Percentiles rank a stretch among this genome's conserved stretches.
Evolutionary conservation across 345 rosid species (phyloP).

Genomic region (Sisymbrium irio): DNA sequence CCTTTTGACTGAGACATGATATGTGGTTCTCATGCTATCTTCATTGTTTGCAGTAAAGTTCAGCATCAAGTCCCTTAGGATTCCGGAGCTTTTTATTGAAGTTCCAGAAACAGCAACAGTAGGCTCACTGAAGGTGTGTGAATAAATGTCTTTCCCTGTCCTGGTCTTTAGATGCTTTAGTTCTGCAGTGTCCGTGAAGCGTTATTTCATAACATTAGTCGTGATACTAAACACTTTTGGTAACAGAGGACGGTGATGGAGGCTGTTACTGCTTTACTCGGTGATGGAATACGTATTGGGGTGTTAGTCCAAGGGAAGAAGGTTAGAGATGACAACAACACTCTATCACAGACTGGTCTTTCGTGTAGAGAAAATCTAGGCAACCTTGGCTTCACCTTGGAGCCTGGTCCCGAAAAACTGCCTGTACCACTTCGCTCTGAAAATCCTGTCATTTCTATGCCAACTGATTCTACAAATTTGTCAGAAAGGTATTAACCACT

Average conservation of each 20-base stretch:
- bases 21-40: constrained; percentile 5
- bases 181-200: not conserved
- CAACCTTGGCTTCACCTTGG: constrained; percentile 76
- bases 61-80: constrained; percentile 79
- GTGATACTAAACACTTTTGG: constrained; percentile 13
- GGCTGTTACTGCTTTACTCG: constrained; percentile 73
- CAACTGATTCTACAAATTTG: constrained; percentile 35
- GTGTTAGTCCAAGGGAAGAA: constrained; percentile 85
- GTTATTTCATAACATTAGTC: not conserved
- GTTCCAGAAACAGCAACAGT: constrained; percentile 83
- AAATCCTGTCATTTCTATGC: constrained; percentile 37
- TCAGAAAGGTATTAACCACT: constrained; percentile 46
- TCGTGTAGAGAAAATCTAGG: constrained; percentile 57
- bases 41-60: constrained; percentile 69
- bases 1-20: constrained; percentile 1
- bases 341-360: constrained; percentile 75
- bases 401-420: constrained; percentile 48
- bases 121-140: constrained; percentile 81
- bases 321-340: constrained; percentile 77
- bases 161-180: not conserved
- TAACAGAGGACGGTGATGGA: constrained; percentile 77
- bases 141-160: not conserved
- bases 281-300: constrained; percentile 74
- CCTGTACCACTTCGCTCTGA: constrained; percentile 45
- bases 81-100: constrained; percentile 88